Conservation (phyloP, 768 basidiomycete species). For the Suillus hirtellus region DNA sequence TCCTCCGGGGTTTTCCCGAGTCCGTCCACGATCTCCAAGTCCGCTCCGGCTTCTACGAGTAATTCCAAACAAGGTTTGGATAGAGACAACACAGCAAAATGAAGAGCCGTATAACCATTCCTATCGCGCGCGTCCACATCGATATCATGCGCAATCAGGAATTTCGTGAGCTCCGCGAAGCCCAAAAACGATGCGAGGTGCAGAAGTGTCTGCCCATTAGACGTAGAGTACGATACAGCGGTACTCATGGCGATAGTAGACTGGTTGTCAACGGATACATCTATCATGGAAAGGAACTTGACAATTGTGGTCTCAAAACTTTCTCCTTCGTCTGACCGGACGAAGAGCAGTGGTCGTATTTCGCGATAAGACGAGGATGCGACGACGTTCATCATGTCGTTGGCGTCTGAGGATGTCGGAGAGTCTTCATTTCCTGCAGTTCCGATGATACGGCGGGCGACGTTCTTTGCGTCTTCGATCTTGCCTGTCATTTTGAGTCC, state of each 20-base stretch:
- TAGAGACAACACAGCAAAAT: conserved; percentile 74
- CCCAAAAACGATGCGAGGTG: conserved; percentile 85
- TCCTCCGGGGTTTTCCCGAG: conserved; percentile 72
- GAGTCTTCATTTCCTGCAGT: conserved; percentile 58
- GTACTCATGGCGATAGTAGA: conserved; percentile 42
- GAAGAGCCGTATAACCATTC: conserved; percentile 89
- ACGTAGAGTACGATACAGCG: conserved; percentile 71
- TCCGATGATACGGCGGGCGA: conserved; percentile 91
- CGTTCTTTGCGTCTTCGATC: conserved; percentile 89
- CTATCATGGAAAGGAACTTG: conserved; percentile 78
- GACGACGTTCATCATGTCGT: conserved; percentile 57
- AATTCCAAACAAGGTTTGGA: conserved; percentile 63
- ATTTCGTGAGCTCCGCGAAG: conserved; percentile 66
- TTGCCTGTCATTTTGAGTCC: conserved; percentile 97
- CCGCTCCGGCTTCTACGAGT: conserved; percentile 80
- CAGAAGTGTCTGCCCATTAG: conserved; percentile 81
- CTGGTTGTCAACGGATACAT: conserved; percentile 53
- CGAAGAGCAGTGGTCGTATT: conserved; percentile 57
- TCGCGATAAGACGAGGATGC: conserved; percentile 47
- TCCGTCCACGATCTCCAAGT: conserved; percentile 70
- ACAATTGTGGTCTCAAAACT: conserved; percentile 78
- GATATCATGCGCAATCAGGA: conserved; percentile 69
- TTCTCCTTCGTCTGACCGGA: conserved; percentile 52
- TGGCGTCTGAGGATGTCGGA: conserved; percentile 36
- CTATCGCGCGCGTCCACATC: conserved; percentile 84